A percentile compares a stretch with the other conserved stretches of the same genome.
phyloP scores from a whole-genome alignment of 2,329 filamentous ascomycete genomes.

The Gnomoniopsis sp. region DNA sequence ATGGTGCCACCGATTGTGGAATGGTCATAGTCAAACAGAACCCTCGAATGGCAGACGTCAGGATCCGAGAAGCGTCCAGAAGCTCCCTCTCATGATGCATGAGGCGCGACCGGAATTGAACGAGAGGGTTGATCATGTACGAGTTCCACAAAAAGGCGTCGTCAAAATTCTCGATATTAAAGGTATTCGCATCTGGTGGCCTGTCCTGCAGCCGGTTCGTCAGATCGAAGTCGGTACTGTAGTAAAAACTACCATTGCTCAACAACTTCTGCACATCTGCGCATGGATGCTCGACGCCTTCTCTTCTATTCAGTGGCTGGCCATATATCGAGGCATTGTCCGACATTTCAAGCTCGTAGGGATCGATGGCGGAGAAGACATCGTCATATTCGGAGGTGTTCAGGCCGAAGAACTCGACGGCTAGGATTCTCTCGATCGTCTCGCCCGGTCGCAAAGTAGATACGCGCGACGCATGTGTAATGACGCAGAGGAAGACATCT shows the following conservation, averaged over 20 bases:
- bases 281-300: conserved; percentile 83
- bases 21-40: conserved; percentile 87
- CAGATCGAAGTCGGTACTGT: conserved; percentile 96
- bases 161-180: conserved; percentile 91
- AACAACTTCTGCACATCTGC: conserved; percentile 87
- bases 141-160: conserved; percentile 96
- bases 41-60: conserved; percentile 91
- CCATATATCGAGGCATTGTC: conserved; percentile 47
- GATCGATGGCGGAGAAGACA: conserved; percentile 53
- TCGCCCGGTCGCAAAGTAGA: conserved; percentile 84
- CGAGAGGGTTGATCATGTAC: conserved; percentile 92
- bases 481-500: conserved; percentile 88
- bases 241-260: conserved; percentile 93
- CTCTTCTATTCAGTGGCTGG: conserved; percentile 58
- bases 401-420: conserved; percentile 89
- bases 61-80: conserved; percentile 80
- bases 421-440: conserved; percentile 81
- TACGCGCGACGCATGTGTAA: conserved; percentile 74
- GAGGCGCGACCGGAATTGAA: conserved; percentile 82
- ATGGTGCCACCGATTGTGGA: conserved; percentile 69
- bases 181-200: conserved; percentile 70
- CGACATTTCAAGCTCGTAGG: conserved; percentile 45
- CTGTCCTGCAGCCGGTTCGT: conserved; percentile 90
- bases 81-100: conserved; percentile 70
- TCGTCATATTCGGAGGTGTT: conserved; percentile 85